Conservation (phyloP, 371 early-diverging fungal genomes). For the Rhizopus delemar region DNA sequence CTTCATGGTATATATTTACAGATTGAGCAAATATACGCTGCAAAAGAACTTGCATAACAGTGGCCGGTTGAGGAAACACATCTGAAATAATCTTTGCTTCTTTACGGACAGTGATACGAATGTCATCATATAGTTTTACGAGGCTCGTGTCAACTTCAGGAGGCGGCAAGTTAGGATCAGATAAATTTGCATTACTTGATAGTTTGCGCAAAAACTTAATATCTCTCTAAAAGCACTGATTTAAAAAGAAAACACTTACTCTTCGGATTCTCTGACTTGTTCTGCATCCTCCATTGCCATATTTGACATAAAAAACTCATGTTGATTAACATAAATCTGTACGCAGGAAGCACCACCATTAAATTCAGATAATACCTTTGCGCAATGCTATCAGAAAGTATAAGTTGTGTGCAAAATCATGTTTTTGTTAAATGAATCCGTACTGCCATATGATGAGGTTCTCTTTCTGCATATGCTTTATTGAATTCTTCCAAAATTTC, state of each 20-base stretch:
- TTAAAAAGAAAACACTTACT: conserved; percentile 31
- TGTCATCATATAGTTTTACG: conserved; percentile 79
- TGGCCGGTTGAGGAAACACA: conserved; percentile 91
- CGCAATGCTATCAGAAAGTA: conserved; percentile 64
- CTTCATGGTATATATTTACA: conserved; percentile 47
- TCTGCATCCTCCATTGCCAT: conserved; percentile 68
- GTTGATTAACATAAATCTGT: conserved; percentile 94
- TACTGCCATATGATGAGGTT: conserved; percentile 69
- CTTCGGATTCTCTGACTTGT: conserved; percentile 41
- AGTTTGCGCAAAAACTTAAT: background rate
- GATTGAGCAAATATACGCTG: conserved; percentile 96
- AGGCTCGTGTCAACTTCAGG: conserved; percentile 79
- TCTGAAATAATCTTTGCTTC: conserved; percentile 89
- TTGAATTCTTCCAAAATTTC: conserved; percentile 87
- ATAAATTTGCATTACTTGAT: conserved; percentile 37
- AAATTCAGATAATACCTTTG: conserved; percentile 86
- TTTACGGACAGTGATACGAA: conserved; percentile 73
- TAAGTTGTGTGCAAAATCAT: background rate
- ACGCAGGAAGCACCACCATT: conserved; percentile 95
- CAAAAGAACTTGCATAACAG: conserved; percentile 89
- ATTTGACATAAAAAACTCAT: conserved; percentile 90
- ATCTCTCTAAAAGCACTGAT: background rate
- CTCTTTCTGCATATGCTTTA: conserved; percentile 74
- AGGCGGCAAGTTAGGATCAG: conserved; percentile 54
- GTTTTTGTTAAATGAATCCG: conserved; percentile 8